Evolutionary conservation across 1,139 yeast species (phyloP), one percentile per base, ranked within the genome.

Genomic region (Sugiyamaella paludigena): DNA sequence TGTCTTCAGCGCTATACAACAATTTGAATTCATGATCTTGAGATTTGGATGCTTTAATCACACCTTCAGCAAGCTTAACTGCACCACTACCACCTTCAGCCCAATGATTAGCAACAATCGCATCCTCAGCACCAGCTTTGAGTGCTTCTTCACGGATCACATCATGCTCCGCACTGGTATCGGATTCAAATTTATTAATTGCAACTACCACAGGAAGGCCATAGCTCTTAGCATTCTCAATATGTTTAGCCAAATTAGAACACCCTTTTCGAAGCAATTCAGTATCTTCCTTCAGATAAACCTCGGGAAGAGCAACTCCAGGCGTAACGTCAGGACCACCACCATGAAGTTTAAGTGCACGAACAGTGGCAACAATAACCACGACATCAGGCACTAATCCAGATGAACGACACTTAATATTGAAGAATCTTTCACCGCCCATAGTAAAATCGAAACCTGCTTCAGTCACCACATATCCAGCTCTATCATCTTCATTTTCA

Each of bases 391-490:
- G 98, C 33, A 77, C 75, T 53, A 91, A 78, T 4, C 97, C 98
- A 19, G 95, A 83, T 32, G 95, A 79, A 67, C 98, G 83, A 72
- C 97, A 89, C 74, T 92, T 92, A 74, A 92, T 92, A 76, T 92
- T 91, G 71, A 91, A 80, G 74, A 92, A 92, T 68, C 98, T 80
- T 74, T 92, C 98, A 67, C 98, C 98, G 66, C 98, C 98, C 97
- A 92, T 92, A 50, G 98, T 92, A 77, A 92, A 91, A 70, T 92
- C 98, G 75, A 92, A 92, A 53, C 98, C 98, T 33, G 98, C 98
- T 71, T 92, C 98, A 45, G 98, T 91, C 51, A 91, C 89, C 51
- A 89, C 97, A 66, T 84, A 91, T 57, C 98, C 98, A 62, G 84
- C 81, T 64, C 82, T 80, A 63, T 80, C 79, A 57, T 76, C 78